Percentiles rank a stretch among this genome's conserved stretches.
Conservation (phyloP, 148 eudicot genomes). For the Hydrangea macrophylla region DNA sequence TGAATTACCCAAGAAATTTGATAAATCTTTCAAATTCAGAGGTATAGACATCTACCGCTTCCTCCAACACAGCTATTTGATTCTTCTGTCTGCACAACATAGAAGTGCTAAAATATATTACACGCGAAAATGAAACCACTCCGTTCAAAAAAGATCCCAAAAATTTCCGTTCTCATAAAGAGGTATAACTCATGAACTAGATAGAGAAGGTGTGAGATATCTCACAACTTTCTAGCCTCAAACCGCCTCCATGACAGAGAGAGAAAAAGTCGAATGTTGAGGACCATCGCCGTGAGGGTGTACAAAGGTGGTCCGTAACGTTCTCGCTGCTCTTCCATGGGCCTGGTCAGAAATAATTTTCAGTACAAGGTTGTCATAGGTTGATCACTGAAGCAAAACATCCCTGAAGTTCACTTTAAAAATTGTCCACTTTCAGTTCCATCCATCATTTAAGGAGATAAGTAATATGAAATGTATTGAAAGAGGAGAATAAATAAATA, state of each 20-base stretch:
- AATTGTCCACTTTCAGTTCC: background rate
- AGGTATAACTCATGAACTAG: constrained; percentile 11
- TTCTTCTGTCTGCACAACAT: constrained; percentile 44
- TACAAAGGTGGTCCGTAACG: constrained; percentile 98
- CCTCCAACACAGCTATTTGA: constrained; percentile 55
- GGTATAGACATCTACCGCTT: constrained; percentile 63
- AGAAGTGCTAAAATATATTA: constrained; percentile 11
- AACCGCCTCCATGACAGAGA: constrained; percentile 56
- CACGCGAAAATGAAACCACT: background rate
- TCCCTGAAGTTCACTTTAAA: background rate
- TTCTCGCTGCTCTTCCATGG: constrained; percentile 98
- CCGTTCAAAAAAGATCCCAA: constrained; percentile 5
- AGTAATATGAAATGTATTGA: background rate
- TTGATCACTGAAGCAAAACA: constrained; percentile 4
- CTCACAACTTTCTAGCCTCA: constrained; percentile 74
- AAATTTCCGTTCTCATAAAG: background rate
- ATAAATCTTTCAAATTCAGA: constrained; percentile 83
- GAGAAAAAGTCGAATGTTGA: constrained; percentile 61
- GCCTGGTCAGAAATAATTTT: constrained; percentile 42
- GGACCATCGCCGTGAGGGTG: constrained; percentile 82
- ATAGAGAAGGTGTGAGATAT: constrained; percentile 12
- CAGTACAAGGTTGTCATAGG: background rate
- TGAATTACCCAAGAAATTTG: constrained; percentile 70
- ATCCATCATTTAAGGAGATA: constrained; percentile 1
- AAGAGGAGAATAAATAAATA: background rate